Percentiles rank a stretch among this genome's conserved stretches.
Conservation (phyloP, 768 basidiomycete species). For the Psilocybe sp. region DNA sequence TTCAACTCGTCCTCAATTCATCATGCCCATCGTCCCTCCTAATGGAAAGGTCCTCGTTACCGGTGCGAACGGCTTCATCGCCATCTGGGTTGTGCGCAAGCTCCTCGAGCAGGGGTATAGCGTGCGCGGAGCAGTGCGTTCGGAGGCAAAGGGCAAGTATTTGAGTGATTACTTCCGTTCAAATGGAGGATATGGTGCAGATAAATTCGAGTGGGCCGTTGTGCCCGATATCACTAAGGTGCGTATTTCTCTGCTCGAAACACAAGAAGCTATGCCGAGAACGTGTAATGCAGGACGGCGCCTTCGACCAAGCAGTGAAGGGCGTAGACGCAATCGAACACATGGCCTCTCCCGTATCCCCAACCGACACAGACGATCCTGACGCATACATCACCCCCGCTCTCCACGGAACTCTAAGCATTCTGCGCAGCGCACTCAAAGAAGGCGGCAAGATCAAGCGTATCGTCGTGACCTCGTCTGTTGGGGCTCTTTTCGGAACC, state of each 20-base stretch:
- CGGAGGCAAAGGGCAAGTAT: conserved; percentile 52
- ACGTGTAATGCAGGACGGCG: conserved; percentile 40
- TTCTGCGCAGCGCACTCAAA: conserved; percentile 48
- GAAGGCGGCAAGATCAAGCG: conserved; percentile 44
- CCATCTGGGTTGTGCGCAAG: conserved; percentile 49
- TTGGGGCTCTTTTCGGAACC: neutral
- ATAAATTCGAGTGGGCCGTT: conserved; percentile 58
- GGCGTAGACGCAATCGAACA: conserved; percentile 72
- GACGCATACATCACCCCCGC: conserved; percentile 65
- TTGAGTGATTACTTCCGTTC: conserved; percentile 56
- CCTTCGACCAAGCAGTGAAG: conserved; percentile 77
- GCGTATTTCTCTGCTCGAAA: neutral
- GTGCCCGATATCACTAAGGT: conserved; percentile 61
- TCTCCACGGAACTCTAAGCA: conserved; percentile 61
- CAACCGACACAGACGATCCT: conserved; percentile 38
- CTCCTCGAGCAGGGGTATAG: conserved; percentile 61
- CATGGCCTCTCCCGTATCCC: conserved; percentile 60
- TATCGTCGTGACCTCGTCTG: conserved; percentile 64
- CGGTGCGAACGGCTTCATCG: conserved; percentile 62
- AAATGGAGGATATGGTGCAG: conserved; percentile 32
- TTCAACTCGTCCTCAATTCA: neutral
- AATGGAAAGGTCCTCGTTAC: conserved; percentile 44
- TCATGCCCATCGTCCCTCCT: conserved; percentile 25
- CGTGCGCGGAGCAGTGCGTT: conserved; percentile 68
- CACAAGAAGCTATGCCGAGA: too few species aligned